Evolutionary conservation across 306 rosid genomes (phyloP).

Genomic region (Citrullus mucosospermus): DNA sequence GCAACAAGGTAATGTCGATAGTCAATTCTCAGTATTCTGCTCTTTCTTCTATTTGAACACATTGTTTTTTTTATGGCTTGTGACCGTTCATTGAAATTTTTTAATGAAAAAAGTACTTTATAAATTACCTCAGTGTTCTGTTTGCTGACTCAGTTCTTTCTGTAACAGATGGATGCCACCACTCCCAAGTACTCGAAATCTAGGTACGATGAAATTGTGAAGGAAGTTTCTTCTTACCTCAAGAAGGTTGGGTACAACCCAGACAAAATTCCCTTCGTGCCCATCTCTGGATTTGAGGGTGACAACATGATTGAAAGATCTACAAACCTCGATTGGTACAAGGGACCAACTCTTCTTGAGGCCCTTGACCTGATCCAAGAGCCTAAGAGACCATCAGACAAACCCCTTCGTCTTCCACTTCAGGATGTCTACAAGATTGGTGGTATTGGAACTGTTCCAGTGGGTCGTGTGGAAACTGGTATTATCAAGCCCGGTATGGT

Average conservation of each 20-base stretch:
- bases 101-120: too few species aligned
- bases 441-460: slow-evolving; percentile 91
- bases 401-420: slow-evolving; percentile 80
- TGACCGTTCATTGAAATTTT: too few species aligned
- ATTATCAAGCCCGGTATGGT: slow-evolving; percentile 63
- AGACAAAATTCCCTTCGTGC: slow-evolving; percentile 69
- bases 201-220: slow-evolving; percentile 79
- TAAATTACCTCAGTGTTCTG: too few species aligned
- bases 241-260: slow-evolving; percentile 95
- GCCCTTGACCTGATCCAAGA: slow-evolving; percentile 66
- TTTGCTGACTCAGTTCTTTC: background rate
- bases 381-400: slow-evolving; percentile 87
- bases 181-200: slow-evolving; percentile 82
- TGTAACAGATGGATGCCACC: slow-evolving; percentile 74
- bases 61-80: too few species aligned
- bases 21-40: background rate
- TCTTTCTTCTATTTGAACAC: background rate
- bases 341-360: slow-evolving; percentile 91
- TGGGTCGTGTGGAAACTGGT: slow-evolving; percentile 89
- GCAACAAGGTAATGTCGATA: slow-evolving; percentile 47
- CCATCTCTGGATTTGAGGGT: slow-evolving; percentile 92
- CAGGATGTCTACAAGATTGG: slow-evolving; percentile 98
- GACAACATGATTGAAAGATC: slow-evolving; percentile 92
- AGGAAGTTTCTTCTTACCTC: slow-evolving; percentile 86
- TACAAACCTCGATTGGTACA: slow-evolving; percentile 91